These are phyloP conservation scores for Chalara sp. DNA, from an alignment of 2,329 filamentous ascomycete species.

Conservation along the genomic window DNA sequence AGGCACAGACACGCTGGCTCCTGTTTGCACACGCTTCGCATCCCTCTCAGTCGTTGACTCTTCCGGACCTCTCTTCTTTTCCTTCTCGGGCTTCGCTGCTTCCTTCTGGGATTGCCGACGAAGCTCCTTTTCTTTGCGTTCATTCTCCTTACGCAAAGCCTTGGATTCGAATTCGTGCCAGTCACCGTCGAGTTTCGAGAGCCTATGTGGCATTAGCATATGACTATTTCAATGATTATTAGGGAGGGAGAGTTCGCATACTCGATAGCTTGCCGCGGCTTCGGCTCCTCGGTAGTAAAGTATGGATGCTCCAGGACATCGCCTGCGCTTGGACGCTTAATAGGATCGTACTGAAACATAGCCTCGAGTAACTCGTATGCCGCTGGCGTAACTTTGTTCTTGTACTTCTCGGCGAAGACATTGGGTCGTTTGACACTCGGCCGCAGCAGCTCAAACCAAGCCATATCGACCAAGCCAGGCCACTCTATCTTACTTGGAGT, in stretches of 20 bases:
- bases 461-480: conserved; percentile 87
- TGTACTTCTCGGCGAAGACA: conserved; percentile 78
- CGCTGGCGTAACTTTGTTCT: conserved; percentile 66
- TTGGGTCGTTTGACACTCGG: conserved; percentile 67
- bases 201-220: conserved; percentile 29
- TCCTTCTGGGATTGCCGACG: conserved; percentile 23
- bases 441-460: conserved; percentile 90
- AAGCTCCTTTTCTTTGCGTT: conserved; percentile 47
- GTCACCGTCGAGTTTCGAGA: conserved; percentile 78
- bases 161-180: conserved; percentile 99
- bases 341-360: conserved; percentile 89
- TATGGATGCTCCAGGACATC: conserved; percentile 84
- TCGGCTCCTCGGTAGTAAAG: conserved; percentile 76
- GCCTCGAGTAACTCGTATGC: conserved; percentile 75
- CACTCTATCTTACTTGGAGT: conserved; percentile 80
- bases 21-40: conserved; percentile 13
- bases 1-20: not conserved
- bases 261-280: conserved; percentile 72
- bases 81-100: conserved; percentile 19
- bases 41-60: conserved; percentile 17
- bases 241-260: conserved; percentile 39
- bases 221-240: not conserved
- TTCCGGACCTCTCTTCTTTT: conserved; percentile 23
- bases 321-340: conserved; percentile 72
- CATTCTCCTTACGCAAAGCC: conserved; percentile 83